Base-by-base conservation (phyloP, 2,329 filamentous ascomycete species). In the Paecilomyces sp. region DNA sequence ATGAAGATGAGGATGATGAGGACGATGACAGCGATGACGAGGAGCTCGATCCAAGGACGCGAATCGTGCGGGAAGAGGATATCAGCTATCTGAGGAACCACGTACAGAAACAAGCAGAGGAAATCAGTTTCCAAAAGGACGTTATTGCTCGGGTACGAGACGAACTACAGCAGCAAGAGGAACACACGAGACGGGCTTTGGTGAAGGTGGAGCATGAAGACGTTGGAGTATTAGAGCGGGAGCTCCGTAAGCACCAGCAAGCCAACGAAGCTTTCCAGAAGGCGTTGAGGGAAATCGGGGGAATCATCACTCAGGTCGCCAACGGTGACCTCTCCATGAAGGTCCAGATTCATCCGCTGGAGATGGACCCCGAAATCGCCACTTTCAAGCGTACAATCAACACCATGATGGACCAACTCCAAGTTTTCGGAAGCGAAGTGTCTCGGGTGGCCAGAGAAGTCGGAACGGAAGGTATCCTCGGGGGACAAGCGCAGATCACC, bases 211-310 rank as follows among this genome's bases (percentile, higher is more conserved):
- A 96, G 75, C 86, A 89, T 65, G 88, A 92, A 74, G 92, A 94
- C 67, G 93, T 97, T 64, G 88, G 90, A 58, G 88, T 91, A 36
- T 82, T 97, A 50, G 93, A 97, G 78, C 86, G 93, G 61, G 94
- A 99, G 76, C 82, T 99, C 61, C 92, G 90, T 81, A 97, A 97
- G 78, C 92, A 97, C 71, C 92, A 96, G 74, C 94, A 97, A 77
- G 94, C 95, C 71, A 99, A 99, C 76, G 88, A 96, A 76, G 95
- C 94, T 67, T 99, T 97, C 83, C 92, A 97, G 74, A 97, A 97
- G 77, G 94, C 94, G 11, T 80, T 99, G 34, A 87, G 92, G 64
- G 94, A 99, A 75, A 97, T 99, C 66, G 94, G 94, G 67, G 94
- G 93, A 72, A 97, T 99, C 68, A 91, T 97, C 69, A 97, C 94